These are phyloP conservation scores for Phaseolus lunatus DNA, from an alignment of 306 rosid species.

Conservation along the genomic window DNA sequence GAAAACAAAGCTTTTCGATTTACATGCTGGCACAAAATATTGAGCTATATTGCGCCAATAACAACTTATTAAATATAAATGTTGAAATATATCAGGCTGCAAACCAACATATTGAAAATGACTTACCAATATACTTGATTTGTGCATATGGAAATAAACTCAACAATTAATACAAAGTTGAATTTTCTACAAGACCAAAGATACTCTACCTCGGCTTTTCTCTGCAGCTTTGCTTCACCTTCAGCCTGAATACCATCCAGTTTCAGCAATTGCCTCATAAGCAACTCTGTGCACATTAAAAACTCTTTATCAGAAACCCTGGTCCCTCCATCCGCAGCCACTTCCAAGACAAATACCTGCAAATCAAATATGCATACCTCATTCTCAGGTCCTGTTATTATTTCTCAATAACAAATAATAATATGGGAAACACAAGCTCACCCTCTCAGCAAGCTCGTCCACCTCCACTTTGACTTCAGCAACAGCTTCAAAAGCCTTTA, in stretches of 20 bases:
- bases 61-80: slow-evolving; percentile 24
- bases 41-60: slow-evolving; percentile 5
- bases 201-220: slow-evolving; percentile 80
- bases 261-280: slow-evolving; percentile 85
- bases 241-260: slow-evolving; percentile 87
- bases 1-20: not conserved
- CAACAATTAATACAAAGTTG: slow-evolving; percentile 21
- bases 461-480: slow-evolving; percentile 75
- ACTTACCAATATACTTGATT: not conserved
- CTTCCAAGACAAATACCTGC: slow-evolving; percentile 82
- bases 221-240: slow-evolving; percentile 81
- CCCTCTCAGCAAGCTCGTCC: slow-evolving; percentile 79
- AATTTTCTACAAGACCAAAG: slow-evolving; percentile 10
- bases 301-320: slow-evolving; percentile 79
- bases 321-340: slow-evolving; percentile 73
- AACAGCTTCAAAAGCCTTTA: slow-evolving; percentile 66
- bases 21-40: slow-evolving; percentile 26
- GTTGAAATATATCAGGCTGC: not conserved
- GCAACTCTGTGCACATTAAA: slow-evolving; percentile 70
- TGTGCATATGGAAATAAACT: slow-evolving; percentile 15
- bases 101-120: not conserved
- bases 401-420: not conserved
- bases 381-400: slow-evolving; percentile 8
- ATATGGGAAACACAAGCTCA: slow-evolving; percentile 36
- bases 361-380: slow-evolving; percentile 27